phyloP scores from a whole-genome alignment of 2,329 filamentous ascomycete genomes.

The Ophioceras dolichostomum region DNA sequence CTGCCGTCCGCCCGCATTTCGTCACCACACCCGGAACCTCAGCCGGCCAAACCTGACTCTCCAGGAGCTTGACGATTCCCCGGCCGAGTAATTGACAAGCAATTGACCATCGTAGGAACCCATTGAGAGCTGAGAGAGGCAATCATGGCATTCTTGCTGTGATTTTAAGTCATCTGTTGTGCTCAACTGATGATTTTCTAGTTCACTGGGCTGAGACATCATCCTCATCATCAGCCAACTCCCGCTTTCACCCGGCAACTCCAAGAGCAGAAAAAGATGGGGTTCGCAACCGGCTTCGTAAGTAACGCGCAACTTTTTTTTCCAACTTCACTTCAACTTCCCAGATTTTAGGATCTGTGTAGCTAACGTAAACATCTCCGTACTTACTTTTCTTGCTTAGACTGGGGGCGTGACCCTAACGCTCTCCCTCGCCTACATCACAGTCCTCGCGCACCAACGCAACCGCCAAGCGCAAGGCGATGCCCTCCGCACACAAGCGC shows the following conservation, averaged over 20 bases:
- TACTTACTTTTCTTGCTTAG: slow-evolving; percentile 26
- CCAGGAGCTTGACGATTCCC: slow-evolving; percentile 1
- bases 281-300: slow-evolving; percentile 66
- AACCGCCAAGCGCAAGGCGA: slow-evolving; percentile 49
- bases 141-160: no score
- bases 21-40: slow-evolving; percentile 4
- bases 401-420: slow-evolving; percentile 67
- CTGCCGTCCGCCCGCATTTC: background rate
- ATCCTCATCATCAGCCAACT: slow-evolving; percentile 7
- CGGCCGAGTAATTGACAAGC: no score
- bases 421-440: slow-evolving; percentile 60
- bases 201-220: no score
- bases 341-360: background rate
- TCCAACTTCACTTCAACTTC: no score
- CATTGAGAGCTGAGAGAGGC: no score
- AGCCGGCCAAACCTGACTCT: background rate
- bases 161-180: no score
- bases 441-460: slow-evolving; percentile 56
- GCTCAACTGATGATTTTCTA: no score
- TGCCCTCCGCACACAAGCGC: slow-evolving; percentile 43
- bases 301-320: no score
- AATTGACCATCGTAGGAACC: no score
- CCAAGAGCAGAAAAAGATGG: slow-evolving; percentile 50
- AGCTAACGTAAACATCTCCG: slow-evolving; percentile 4
- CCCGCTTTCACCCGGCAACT: no score